Conservation (phyloP, 768 basidiomycete genomes). For the Podaxis rugospora region DNA sequence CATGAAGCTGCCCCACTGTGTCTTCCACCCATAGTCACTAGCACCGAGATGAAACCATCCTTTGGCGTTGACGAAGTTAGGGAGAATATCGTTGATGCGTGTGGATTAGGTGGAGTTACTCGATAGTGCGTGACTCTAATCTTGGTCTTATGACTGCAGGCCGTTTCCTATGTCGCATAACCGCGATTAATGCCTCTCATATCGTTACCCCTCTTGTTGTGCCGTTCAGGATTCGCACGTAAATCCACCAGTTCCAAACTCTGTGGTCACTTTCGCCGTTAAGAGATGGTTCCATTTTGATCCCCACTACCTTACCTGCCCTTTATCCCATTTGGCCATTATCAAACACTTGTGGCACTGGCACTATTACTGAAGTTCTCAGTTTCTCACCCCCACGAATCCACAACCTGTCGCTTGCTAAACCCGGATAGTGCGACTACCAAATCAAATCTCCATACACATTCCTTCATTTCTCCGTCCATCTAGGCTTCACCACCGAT, state of each 20-base stretch:
- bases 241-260: neutral
- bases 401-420: neutral
- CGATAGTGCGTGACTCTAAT: neutral
- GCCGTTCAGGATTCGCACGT: neutral
- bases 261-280: neutral
- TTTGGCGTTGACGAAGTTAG: conserved; percentile 58
- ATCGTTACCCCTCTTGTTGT: neutral
- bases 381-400: neutral
- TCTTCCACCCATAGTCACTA: conserved; percentile 61
- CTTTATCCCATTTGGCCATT: neutral
- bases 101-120: conserved; percentile 26
- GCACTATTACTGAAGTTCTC: neutral
- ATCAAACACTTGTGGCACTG: neutral
- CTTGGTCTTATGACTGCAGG: neutral
- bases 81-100: conserved; percentile 55
- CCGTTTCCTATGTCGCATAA: neutral
- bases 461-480: neutral
- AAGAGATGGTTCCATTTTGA: neutral
- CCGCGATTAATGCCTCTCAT: neutral
- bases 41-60: conserved; percentile 39
- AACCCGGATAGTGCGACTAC: neutral
- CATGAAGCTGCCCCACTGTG: conserved; percentile 55
- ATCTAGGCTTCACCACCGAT: neutral
- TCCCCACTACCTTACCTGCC: neutral
- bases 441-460: neutral